Evolutionary conservation across 352 stramenopile species (phyloP).

Genomic region (Phytophthora capsici): DNA sequence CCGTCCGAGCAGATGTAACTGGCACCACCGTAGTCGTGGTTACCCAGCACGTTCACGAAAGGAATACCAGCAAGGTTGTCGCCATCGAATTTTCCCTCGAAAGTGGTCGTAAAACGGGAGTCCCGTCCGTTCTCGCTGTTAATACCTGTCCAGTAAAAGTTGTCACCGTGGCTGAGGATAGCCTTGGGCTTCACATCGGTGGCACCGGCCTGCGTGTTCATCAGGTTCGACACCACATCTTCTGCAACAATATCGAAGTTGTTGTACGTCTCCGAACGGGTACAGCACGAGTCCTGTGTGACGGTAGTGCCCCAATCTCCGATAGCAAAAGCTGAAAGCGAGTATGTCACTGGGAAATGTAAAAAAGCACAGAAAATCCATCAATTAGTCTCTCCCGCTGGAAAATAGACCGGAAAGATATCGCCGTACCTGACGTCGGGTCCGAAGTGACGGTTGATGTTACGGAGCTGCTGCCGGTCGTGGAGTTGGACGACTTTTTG

Average conservation of each 20-base stretch:
- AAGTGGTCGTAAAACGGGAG: constrained; percentile 64
- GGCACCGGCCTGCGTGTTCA: constrained; percentile 58
- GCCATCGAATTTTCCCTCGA: constrained; percentile 64
- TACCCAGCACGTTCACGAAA: constrained; percentile 72
- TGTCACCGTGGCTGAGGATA: constrained; percentile 73
- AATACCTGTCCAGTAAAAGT: constrained; percentile 79
- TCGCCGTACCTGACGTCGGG: constrained; percentile 29
- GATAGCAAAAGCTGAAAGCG: constrained; percentile 69
- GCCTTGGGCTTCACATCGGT: constrained; percentile 56
- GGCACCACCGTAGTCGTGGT: constrained; percentile 76
- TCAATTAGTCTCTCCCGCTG: background rate
- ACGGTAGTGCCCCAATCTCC: constrained; percentile 79
- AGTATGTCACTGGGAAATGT: constrained; percentile 44
- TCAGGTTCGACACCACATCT: constrained; percentile 66
- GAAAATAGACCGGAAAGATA: background rate
- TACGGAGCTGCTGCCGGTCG: constrained; percentile 6
- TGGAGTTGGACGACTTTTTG: constrained; percentile 33
- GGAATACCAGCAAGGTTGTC: constrained; percentile 51
- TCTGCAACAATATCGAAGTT: constrained; percentile 73
- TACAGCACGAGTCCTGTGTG: constrained; percentile 73
- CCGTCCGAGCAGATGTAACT: constrained; percentile 60
- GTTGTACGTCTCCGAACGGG: constrained; percentile 54
- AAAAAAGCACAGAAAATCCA: constrained; percentile 14
- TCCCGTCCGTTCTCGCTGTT: constrained; percentile 47
- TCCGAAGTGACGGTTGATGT: constrained; percentile 36